These are phyloP conservation scores for Lizonia empirigonia DNA, from an alignment of 2,329 filamentous ascomycete genomes.

Conservation along the genomic window DNA sequence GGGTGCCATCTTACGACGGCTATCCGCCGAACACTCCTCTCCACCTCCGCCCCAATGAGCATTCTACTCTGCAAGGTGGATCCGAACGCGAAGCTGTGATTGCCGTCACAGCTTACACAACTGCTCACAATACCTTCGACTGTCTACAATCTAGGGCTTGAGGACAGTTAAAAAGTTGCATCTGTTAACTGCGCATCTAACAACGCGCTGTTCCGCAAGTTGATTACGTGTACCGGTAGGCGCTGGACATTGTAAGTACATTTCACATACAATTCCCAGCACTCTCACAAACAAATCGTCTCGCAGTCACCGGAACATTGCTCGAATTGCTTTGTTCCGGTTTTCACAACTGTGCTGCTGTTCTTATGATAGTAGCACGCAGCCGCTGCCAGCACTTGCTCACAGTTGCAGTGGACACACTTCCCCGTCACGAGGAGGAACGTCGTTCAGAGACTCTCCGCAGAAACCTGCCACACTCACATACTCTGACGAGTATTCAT, in stretches of 20 bases:
- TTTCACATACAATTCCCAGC: slow-evolving; percentile 12
- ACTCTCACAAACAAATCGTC: background rate
- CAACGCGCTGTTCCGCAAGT: slow-evolving; percentile 27
- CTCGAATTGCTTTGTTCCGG: background rate
- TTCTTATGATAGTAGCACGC: background rate
- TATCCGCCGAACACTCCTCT: slow-evolving; percentile 9
- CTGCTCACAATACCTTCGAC: background rate
- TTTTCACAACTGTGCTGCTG: background rate
- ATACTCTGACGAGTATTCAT: background rate
- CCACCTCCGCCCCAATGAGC: slow-evolving; percentile 33
- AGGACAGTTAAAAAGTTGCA: background rate
- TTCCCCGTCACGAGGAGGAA: background rate
- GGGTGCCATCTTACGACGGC: slow-evolving; percentile 1
- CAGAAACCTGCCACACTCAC: too few relatives aligned
- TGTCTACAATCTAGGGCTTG: background rate
- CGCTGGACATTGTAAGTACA: slow-evolving; percentile 30
- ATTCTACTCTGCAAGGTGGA: slow-evolving; percentile 38
- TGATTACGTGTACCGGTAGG: slow-evolving; percentile 21
- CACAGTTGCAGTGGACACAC: slow-evolving; percentile 1
- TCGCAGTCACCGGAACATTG: background rate
- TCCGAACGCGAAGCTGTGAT: slow-evolving; percentile 22
- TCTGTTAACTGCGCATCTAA: slow-evolving; percentile 2
- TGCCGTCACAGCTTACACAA: slow-evolving; percentile 15
- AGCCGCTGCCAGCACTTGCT: slow-evolving; percentile 12
- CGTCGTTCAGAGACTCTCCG: background rate